Evolutionary conservation across 2,329 filamentous ascomycete species (phyloP), one percentile per base, ranked within the genome.

Genomic region (Talaromyces amestolkiae): DNA sequence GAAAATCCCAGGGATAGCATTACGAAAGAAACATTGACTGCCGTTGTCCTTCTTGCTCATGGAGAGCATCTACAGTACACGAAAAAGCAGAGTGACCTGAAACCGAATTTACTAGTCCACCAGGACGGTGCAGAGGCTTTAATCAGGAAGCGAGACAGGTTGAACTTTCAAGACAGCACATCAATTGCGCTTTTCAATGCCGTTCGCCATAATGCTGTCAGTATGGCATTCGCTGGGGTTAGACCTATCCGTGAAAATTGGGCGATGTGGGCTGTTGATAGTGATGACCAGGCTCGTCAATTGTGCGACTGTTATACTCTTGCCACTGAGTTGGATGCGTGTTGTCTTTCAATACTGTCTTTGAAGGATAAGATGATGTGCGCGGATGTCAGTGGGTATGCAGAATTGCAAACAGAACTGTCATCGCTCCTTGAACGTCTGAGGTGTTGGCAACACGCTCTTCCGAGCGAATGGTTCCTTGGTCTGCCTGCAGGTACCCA

Each of bases 251-350:
- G 22, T n/a, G 19, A 22, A 5, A 61, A 64, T 61, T 64, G 61
- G 61, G 61, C 63, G 45, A 54, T 66, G 39, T 66, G 65, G 65
- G 5, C 39, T 45, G 7, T 24, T 3, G 10, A 37, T 22, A 37
- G 10, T 37, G 47, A 66, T 54, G 35, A 56, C 7, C 3, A 35
- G 15, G 31, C 54, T 11, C 37, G 61, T 37, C 61, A 49, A 8
- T n/a, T 66, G 24, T 66, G 65, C 39, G 61, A 64, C 60, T 66
- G 27, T 33, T 66, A 66, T 43, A 64, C 65, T 13, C 49, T 62
- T 24, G 65, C 65, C 1, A 64, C 65, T 27, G 61, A 66, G 6
- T 47, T 64, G 17, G 65, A 66, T 54, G 65, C 61, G 3, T 66
- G 61, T 45, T 58, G 54, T 7, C 15, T 60, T 17, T 53, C 22